phyloP scores from a whole-genome alignment of 176 grass and related monocot species.

The Echinochloa phyllopogon region DNA sequence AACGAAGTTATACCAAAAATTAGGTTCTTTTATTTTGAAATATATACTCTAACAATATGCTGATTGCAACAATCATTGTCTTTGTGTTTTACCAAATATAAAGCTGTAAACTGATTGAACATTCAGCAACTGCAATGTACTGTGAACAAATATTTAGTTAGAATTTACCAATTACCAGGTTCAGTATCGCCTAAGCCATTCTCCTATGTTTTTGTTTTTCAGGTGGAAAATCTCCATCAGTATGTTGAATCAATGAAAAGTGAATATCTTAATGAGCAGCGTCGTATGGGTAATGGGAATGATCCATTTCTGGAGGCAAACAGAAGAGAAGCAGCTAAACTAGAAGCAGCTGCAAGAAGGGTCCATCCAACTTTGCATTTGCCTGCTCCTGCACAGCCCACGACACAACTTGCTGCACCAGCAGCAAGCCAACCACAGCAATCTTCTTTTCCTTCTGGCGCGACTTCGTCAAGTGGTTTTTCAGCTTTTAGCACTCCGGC shows the following conservation, averaged over 20 bases:
- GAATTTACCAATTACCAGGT: not conserved
- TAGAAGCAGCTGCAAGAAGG: conserved; percentile 85
- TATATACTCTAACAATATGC: not conserved
- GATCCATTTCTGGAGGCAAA: conserved; percentile 97
- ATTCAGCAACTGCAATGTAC: not conserved
- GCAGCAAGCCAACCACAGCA: conserved; percentile 52
- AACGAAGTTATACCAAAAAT: not conserved
- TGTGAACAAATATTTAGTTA: not conserved
- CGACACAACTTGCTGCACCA: conserved; percentile 53
- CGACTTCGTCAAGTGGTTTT: conserved; percentile 55
- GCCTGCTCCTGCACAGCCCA: conserved; percentile 59
- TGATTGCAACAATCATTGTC: not conserved
- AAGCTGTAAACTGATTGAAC: conserved; percentile 8
- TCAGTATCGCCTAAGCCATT: not conserved
- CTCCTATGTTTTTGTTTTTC: conserved; percentile 39
- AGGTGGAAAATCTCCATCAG: conserved; percentile 98
- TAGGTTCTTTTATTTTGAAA: not conserved
- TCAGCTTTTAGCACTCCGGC: conserved; percentile 58
- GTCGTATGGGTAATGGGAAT: conserved; percentile 58
- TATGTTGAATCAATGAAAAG: conserved; percentile 87
- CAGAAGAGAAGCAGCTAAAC: conserved; percentile 87
- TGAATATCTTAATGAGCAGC: conserved; percentile 71
- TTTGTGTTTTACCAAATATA: conserved; percentile 10
- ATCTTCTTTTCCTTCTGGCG: conserved; percentile 49
- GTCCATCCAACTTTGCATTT: conserved; percentile 96